phyloP scores from a whole-genome alignment of 2,329 filamentous ascomycete species.

The Colletotrichum tropicicola region DNA sequence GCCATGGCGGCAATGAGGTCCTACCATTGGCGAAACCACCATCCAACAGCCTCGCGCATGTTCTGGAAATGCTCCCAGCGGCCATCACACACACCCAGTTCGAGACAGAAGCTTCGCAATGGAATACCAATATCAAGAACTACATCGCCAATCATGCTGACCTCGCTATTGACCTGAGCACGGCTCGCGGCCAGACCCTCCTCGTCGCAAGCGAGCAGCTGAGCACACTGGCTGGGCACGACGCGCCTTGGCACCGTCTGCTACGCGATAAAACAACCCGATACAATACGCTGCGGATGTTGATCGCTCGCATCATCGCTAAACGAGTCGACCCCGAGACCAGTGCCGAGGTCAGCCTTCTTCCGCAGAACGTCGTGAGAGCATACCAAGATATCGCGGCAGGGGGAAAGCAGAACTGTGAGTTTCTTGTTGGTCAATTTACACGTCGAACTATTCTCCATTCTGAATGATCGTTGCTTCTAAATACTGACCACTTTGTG shows the following conservation, averaged over 20 bases:
- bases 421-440: background rate
- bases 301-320: background rate
- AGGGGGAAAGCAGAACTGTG: background rate
- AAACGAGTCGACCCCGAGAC: background rate
- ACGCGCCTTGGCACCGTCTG: background rate
- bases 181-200: background rate
- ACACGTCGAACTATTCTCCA: background rate
- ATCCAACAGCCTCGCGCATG: background rate
- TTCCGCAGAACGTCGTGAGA: background rate
- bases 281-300: background rate
- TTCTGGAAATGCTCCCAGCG: background rate
- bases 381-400: background rate
- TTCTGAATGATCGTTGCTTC: background rate
- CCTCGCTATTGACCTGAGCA: background rate
- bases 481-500: background rate
- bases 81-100: background rate
- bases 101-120: background rate
- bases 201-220: background rate
- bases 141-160: background rate
- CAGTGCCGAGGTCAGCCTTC: background rate
- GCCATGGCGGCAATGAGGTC: background rate
- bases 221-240: background rate
- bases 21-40: background rate
- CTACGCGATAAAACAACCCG: background rate
- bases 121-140: background rate